Conservation (phyloP, 2,329 filamentous ascomycete species). For the Triangularia setosa region DNA sequence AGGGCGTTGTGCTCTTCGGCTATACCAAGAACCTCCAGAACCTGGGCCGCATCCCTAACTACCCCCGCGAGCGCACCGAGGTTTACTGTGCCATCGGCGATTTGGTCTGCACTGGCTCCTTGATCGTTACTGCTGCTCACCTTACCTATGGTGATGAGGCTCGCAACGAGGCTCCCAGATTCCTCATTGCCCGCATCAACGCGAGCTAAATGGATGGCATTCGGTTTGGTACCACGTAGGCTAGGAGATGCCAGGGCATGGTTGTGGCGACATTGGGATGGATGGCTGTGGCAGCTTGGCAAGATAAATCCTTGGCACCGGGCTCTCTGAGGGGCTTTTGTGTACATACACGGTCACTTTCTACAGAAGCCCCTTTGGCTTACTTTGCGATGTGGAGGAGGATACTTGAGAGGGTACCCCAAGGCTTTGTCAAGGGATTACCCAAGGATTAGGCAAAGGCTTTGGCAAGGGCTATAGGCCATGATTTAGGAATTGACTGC, state of each 20-base stretch:
- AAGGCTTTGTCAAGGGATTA: background rate
- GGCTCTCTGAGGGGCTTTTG: background rate
- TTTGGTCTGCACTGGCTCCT: slow-evolving; percentile 29
- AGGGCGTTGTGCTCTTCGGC: slow-evolving; percentile 29
- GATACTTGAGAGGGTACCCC: background rate
- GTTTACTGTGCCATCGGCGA: slow-evolving; percentile 38
- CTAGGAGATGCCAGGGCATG: background rate
- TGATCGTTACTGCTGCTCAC: slow-evolving; percentile 35
- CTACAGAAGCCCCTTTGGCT: background rate
- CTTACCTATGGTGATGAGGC: slow-evolving; percentile 23
- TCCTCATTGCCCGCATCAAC: slow-evolving; percentile 12
- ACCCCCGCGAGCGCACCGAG: slow-evolving; percentile 31
- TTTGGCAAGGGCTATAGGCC: background rate
- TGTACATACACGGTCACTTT: background rate
- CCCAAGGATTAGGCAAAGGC: background rate
- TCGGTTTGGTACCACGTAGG: background rate
- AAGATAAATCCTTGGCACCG: background rate
- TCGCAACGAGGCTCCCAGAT: slow-evolving; percentile 10
- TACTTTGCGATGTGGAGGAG: background rate
- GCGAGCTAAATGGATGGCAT: background rate
- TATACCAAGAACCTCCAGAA: slow-evolving; percentile 44
- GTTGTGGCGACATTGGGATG: background rate
- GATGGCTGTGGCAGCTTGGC: background rate
- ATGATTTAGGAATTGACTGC: background rate
- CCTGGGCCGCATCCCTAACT: slow-evolving; percentile 36